Percentiles rank a stretch among this genome's conserved stretches.
Evolutionary conservation across 768 basidiomycete genomes (phyloP).

Genomic region (Phlegmacium glaucopus): DNA sequence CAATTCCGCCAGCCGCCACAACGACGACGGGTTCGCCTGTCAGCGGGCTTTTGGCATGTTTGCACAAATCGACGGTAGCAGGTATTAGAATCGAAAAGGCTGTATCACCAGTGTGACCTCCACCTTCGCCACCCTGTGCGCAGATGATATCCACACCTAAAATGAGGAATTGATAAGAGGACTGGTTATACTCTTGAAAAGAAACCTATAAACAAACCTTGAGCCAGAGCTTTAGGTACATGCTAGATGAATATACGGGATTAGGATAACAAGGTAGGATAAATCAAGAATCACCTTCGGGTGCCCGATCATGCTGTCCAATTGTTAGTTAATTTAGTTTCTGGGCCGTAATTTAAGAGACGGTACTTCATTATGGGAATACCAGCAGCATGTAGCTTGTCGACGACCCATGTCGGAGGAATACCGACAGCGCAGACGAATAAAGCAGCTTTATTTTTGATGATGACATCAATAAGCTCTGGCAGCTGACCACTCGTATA

Average conservation of each 20-base stretch:
- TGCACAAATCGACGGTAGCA: conserved; percentile 77
- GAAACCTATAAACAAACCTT: conserved; percentile 35
- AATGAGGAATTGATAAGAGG: not conserved
- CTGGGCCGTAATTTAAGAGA: conserved; percentile 6
- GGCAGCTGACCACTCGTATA: conserved; percentile 78
- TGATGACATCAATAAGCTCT: conserved; percentile 76
- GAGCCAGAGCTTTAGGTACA: conserved; percentile 69
- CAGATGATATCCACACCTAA: conserved; percentile 87
- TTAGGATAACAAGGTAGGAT: not conserved
- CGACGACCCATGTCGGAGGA: conserved; percentile 79
- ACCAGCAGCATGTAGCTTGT: conserved; percentile 74
- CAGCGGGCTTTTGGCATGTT: conserved; percentile 63
- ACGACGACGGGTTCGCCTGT: conserved; percentile 76
- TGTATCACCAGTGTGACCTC: conserved; percentile 85
- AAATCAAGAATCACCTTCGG: conserved; percentile 53
- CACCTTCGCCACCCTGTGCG: conserved; percentile 85
- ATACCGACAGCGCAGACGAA: conserved; percentile 87
- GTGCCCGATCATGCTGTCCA: conserved; percentile 73
- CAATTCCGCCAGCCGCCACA: conserved; percentile 82
- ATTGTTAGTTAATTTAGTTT: conserved; percentile 7
- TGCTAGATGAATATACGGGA: conserved; percentile 40
- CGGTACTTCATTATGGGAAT: conserved; percentile 86
- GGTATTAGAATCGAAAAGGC: conserved; percentile 82
- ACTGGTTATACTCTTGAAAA: not conserved
- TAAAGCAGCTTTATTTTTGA: conserved; percentile 64